Evolutionary conservation across 768 basidiomycete genomes (phyloP).

Genomic region (Dentipellis sp.): DNA sequence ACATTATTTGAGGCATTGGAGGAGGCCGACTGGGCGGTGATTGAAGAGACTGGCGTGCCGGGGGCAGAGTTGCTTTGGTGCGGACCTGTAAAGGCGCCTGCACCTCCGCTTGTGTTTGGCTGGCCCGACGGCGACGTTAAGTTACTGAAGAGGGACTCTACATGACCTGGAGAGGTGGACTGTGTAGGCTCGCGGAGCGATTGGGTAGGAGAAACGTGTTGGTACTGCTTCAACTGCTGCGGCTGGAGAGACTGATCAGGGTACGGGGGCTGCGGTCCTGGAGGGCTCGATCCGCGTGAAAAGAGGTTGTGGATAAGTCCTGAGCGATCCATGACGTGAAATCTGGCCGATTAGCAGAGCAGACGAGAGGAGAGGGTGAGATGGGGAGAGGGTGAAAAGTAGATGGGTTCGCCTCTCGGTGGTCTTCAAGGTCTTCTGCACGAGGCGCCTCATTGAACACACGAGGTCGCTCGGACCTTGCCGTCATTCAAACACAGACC

Average conservation of each 20-base stretch:
- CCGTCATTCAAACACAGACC: too few species aligned
- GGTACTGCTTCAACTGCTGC: slow-evolving; percentile 17
- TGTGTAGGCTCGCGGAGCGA: slow-evolving; percentile 28
- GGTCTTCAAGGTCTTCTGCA: background rate
- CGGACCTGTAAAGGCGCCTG: slow-evolving; percentile 19
- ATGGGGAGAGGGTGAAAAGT: background rate
- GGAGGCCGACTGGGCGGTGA: slow-evolving; percentile 30
- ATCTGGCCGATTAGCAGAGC: slow-evolving; percentile 2
- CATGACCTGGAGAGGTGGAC: slow-evolving; percentile 44
- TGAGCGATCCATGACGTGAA: slow-evolving; percentile 11
- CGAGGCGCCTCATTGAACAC: slow-evolving; percentile 12
- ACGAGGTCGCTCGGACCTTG: slow-evolving; percentile 18
- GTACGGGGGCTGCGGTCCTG: slow-evolving; percentile 7
- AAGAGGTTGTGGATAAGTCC: slow-evolving; percentile 14
- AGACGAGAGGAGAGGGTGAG: background rate
- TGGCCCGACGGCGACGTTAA: slow-evolving; percentile 31
- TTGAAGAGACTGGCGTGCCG: slow-evolving; percentile 31
- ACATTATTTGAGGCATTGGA: slow-evolving; percentile 33
- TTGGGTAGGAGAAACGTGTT: slow-evolving; percentile 23
- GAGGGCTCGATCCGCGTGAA: slow-evolving; percentile 14
- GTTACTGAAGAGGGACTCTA: slow-evolving; percentile 63
- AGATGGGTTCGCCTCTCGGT: background rate
- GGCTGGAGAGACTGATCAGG: slow-evolving; percentile 10
- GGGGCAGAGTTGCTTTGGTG: slow-evolving; percentile 30
- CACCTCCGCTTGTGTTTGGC: slow-evolving; percentile 23